Conservation (phyloP, 2,329 filamentous ascomycete species). For the Alternaria arborescens region DNA sequence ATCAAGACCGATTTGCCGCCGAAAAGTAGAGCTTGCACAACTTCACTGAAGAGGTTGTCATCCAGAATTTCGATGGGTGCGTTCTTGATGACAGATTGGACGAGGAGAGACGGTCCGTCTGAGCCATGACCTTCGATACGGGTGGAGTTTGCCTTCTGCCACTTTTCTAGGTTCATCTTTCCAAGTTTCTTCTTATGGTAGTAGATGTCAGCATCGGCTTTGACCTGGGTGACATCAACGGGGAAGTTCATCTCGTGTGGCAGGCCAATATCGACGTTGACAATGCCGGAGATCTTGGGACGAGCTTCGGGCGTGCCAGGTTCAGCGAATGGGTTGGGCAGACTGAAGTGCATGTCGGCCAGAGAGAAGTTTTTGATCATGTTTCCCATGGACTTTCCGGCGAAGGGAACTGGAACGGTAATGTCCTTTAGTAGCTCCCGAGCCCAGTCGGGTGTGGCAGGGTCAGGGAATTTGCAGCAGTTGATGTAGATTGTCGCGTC, state of each 20-base stretch:
- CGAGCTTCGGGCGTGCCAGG: slow-evolving; percentile 75
- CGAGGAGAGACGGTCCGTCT: slow-evolving; percentile 70
- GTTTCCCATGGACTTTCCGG: slow-evolving; percentile 80
- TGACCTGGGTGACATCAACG: slow-evolving; percentile 78
- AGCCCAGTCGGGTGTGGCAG: slow-evolving; percentile 82
- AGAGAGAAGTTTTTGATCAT: slow-evolving; percentile 89
- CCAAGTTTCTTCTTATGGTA: slow-evolving; percentile 83
- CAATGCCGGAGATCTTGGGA: slow-evolving; percentile 82
- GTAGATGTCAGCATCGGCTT: slow-evolving; percentile 80
- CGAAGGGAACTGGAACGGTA: slow-evolving; percentile 83
- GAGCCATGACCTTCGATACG: slow-evolving; percentile 66
- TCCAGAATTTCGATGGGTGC: slow-evolving; percentile 86
- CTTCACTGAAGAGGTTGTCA: slow-evolving; percentile 76
- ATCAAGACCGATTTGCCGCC: slow-evolving; percentile 74
- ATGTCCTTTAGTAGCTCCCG: slow-evolving; percentile 80
- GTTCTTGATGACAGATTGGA: slow-evolving; percentile 78
- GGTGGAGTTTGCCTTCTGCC: slow-evolving; percentile 87
- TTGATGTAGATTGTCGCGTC: slow-evolving; percentile 83
- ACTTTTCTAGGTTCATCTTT: slow-evolving; percentile 77
- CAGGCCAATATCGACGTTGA: slow-evolving; percentile 78
- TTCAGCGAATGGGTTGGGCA: slow-evolving; percentile 82
- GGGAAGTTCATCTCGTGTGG: slow-evolving; percentile 89
- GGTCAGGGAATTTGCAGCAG: slow-evolving; percentile 72
- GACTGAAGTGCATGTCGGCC: slow-evolving; percentile 81
- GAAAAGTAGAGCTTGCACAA: slow-evolving; percentile 83